Conservation (phyloP, 2,329 filamentous ascomycete species). For the Gaeumannomyces sp. region DNA sequence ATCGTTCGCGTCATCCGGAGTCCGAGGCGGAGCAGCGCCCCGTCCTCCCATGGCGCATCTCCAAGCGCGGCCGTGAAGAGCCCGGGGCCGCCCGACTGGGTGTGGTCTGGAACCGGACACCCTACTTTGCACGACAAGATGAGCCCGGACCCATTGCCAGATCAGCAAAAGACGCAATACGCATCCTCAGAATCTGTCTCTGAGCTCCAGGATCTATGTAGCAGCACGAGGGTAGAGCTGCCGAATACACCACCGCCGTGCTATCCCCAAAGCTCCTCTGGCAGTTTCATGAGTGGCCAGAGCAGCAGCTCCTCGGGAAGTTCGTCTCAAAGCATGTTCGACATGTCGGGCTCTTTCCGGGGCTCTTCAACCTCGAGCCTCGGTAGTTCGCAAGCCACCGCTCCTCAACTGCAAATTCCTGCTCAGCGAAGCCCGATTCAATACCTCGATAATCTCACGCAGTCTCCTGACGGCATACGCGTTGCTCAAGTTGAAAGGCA, state of each 20-base stretch:
- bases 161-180: background rate
- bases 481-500: background rate
- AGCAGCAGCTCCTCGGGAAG: background rate
- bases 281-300: too few relatives aligned
- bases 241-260: background rate
- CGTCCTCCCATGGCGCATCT: background rate
- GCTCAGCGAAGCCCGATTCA: background rate
- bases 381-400: background rate
- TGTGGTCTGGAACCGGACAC: background rate
- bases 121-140: background rate
- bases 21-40: background rate
- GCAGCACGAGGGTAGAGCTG: background rate
- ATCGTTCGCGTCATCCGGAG: background rate
- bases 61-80: background rate
- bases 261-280: background rate
- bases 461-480: background rate
- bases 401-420: background rate
- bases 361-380: background rate
- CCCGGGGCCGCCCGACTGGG: background rate
- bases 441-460: background rate
- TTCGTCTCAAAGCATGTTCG: background rate
- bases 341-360: background rate
- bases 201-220: background rate
- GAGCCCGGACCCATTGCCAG: too few relatives aligned
- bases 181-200: too few relatives aligned